phyloP scores from a whole-genome alignment of 78 protist genomes.

The Pelomyxa schiedti region DNA sequence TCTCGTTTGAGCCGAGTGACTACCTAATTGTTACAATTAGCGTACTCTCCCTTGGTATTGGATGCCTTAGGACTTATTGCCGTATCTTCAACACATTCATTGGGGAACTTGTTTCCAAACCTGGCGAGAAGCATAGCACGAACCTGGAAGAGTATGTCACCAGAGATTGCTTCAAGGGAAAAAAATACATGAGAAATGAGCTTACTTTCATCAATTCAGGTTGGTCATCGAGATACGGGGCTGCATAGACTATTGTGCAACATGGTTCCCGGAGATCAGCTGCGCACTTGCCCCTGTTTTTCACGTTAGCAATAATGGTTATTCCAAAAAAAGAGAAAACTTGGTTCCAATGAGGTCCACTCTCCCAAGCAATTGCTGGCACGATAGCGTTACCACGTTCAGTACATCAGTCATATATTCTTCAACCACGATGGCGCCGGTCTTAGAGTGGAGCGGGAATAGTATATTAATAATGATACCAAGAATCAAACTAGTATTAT shows the following conservation, averaged over 20 bases:
- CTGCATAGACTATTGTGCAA: slow-evolving; percentile 38
- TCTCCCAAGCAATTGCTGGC: slow-evolving; percentile 13
- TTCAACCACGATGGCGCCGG: slow-evolving; percentile 23
- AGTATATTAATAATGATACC: neutral
- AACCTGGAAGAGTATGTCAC: slow-evolving; percentile 20
- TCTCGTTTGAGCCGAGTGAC: slow-evolving; percentile 25
- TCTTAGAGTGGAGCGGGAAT: neutral
- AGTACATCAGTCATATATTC: slow-evolving; percentile 43
- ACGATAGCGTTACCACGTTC: slow-evolving; percentile 23
- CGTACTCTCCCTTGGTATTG: neutral
- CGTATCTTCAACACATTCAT: slow-evolving; percentile 42
- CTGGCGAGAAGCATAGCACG: slow-evolving; percentile 39
- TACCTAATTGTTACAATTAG: neutral
- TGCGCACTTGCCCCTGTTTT: slow-evolving; percentile 41
- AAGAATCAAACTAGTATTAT: neutral
- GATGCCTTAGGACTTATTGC: slow-evolving; percentile 35
- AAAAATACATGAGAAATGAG: too few species aligned
- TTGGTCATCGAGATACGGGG: slow-evolving; percentile 50
- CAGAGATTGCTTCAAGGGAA: too few species aligned
- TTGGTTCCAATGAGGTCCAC: neutral
- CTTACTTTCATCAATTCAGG: too few species aligned
- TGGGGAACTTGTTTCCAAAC: slow-evolving; percentile 44
- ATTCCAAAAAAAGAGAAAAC: too few species aligned
- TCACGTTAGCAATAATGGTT: too few species aligned
- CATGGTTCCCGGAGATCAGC: slow-evolving; percentile 40